Evolutionary conservation across 2,329 filamentous ascomycete species (phyloP).

Genomic region (Podosphaera fusca): DNA sequence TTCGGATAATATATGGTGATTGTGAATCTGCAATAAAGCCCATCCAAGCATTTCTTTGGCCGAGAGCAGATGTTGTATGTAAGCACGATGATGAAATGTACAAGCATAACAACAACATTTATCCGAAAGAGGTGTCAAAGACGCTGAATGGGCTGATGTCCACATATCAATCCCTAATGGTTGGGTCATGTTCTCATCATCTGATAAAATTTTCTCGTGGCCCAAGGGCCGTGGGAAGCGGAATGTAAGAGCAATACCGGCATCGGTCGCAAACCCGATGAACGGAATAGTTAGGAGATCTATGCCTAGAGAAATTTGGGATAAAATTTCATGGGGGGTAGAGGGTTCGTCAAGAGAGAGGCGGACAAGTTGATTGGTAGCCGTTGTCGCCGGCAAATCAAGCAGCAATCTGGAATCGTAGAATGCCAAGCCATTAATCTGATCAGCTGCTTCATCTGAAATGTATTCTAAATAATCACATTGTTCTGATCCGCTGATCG

Average conservation of each 20-base stretch:
- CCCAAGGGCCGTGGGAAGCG: slow-evolving; percentile 32
- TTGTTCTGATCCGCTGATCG: slow-evolving; percentile 52
- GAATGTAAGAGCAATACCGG: slow-evolving; percentile 67
- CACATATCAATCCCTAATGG: slow-evolving; percentile 65
- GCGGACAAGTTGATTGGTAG: slow-evolving; percentile 41
- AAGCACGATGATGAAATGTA: slow-evolving; percentile 62
- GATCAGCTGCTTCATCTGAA: slow-evolving; percentile 32
- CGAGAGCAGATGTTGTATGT: slow-evolving; percentile 62
- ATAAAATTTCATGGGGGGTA: slow-evolving; percentile 55
- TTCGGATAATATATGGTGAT: slow-evolving; percentile 44
- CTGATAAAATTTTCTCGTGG: not conserved
- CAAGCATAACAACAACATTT: slow-evolving; percentile 68
- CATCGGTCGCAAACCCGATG: slow-evolving; percentile 50
- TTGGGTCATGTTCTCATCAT: slow-evolving; percentile 6
- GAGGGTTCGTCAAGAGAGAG: slow-evolving; percentile 47
- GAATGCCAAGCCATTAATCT: slow-evolving; percentile 48
- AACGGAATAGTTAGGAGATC: slow-evolving; percentile 66
- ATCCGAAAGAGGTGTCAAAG: slow-evolving; percentile 35
- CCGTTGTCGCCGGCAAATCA: slow-evolving; percentile 32
- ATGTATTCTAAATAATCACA: slow-evolving; percentile 59
- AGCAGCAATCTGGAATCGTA: slow-evolving; percentile 51
- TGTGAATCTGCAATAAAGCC: slow-evolving; percentile 82
- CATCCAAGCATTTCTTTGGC: slow-evolving; percentile 95
- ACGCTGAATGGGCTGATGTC: slow-evolving; percentile 33
- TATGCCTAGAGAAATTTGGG: slow-evolving; percentile 51